phyloP scores from a whole-genome alignment of 768 basidiomycete species.

The Candolleomyces efflorescens region DNA sequence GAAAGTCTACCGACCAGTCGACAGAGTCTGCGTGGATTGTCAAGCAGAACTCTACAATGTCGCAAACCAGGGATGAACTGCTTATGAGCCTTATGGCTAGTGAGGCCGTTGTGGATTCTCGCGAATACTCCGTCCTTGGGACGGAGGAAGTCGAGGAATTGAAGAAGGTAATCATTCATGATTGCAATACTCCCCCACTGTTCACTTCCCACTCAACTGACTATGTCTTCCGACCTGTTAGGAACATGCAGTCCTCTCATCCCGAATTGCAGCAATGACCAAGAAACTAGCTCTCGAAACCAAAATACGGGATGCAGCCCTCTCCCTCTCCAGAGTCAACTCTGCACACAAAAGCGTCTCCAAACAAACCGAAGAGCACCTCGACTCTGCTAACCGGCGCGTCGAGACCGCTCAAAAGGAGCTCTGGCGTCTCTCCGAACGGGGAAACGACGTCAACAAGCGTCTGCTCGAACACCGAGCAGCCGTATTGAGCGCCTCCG shows the following conservation, averaged over 20 bases:
- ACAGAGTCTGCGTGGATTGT: constrained; percentile 26
- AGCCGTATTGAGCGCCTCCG: constrained; percentile 69
- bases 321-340: constrained; percentile 69
- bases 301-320: constrained; percentile 84
- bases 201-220: no score
- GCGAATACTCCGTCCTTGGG: constrained; percentile 71
- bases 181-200: no score
- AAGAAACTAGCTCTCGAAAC: constrained; percentile 79
- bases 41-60: constrained; percentile 39
- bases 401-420: constrained; percentile 71
- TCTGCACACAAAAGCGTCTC: constrained; percentile 52
- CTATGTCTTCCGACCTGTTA: constrained; percentile 26
- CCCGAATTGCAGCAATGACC: constrained; percentile 59
- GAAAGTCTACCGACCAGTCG: constrained; percentile 28
- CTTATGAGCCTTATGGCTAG: constrained; percentile 87
- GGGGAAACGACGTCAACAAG: constrained; percentile 56
- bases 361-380: constrained; percentile 66
- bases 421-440: constrained; percentile 61
- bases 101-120: constrained; percentile 91
- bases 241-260: constrained; percentile 72
- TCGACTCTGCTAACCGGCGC: constrained; percentile 69
- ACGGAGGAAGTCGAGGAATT: constrained; percentile 47
- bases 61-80: constrained; percentile 75
- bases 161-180: constrained; percentile 37
- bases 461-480: constrained; percentile 79